A percentile compares a stretch with the other conserved stretches of the same genome.
Evolutionary conservation across 495 filamentous ascomycete genomes (phyloP).

Genomic region (Hypoxylon fragiforme): DNA sequence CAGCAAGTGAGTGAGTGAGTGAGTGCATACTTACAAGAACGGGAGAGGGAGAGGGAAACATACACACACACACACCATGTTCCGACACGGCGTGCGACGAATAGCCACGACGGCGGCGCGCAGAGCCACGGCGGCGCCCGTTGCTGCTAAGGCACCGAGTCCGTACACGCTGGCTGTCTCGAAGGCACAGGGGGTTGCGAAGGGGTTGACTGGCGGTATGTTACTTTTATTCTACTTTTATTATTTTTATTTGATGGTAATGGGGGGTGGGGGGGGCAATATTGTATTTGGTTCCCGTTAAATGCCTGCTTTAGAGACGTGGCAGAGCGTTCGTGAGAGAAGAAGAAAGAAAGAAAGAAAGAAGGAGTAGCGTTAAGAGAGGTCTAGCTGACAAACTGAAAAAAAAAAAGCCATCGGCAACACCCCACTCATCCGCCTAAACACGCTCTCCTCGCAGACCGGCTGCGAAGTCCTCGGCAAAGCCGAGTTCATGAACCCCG

Average conservation of each 20-base stretch:
- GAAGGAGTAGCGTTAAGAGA: neutral
- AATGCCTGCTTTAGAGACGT: no score
- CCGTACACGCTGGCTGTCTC: conserved; percentile 59
- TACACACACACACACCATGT: conserved; percentile 42
- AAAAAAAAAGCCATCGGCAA: conserved; percentile 83
- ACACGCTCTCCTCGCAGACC: conserved; percentile 84
- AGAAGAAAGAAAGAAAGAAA: neutral
- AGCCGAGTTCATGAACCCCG: conserved; percentile 98
- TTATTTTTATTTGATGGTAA: neutral
- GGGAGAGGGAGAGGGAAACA: no score
- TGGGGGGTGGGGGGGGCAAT: no score
- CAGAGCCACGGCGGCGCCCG: conserved; percentile 33
- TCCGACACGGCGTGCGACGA: conserved; percentile 54
- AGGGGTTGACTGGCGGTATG: conserved; percentile 85
- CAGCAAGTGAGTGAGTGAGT: no score
- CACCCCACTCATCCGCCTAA: conserved; percentile 89
- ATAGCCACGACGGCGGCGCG: conserved; percentile 53
- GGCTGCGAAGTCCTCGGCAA: conserved; percentile 95
- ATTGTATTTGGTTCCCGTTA: no score
- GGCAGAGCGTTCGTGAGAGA: no score
- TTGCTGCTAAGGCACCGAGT: conserved; percentile 36
- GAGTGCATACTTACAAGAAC: no score
- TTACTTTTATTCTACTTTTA: neutral
- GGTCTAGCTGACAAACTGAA: conserved; percentile 3
- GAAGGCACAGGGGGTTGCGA: conserved; percentile 78